phyloP scores from a whole-genome alignment of 805 yeast species.

The Spathaspora boniae region DNA sequence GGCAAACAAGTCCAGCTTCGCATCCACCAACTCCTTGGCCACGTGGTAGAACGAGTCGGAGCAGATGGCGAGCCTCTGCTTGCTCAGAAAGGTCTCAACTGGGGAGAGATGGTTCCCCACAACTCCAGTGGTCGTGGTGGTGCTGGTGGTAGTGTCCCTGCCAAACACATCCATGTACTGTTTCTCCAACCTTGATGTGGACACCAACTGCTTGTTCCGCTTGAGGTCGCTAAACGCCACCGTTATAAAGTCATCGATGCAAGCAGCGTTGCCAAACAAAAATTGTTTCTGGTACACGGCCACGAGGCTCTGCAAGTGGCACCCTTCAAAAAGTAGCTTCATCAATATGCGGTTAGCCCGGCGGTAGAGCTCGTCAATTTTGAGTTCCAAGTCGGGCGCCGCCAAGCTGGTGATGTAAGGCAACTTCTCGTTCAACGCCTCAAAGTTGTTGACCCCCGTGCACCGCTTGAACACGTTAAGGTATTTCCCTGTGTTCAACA shows the following conservation, averaged over 20 bases:
- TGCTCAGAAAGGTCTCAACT: slow-evolving; percentile 10
- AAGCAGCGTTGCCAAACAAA: slow-evolving; percentile 50
- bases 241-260: slow-evolving; percentile 51
- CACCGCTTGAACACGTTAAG: slow-evolving; percentile 68
- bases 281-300: slow-evolving; percentile 53
- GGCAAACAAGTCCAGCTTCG: slow-evolving; percentile 4
- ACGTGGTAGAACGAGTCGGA: slow-evolving; percentile 42
- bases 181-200: slow-evolving; percentile 25
- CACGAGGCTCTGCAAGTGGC: slow-evolving; percentile 47
- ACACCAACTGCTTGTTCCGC: slow-evolving; percentile 32
- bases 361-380: slow-evolving; percentile 57
- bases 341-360: slow-evolving; percentile 64
- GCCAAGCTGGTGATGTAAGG: slow-evolving; percentile 26
- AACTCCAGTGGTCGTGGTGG: too few relatives aligned
- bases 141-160: neutral
- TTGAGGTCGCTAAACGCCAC: slow-evolving; percentile 50
- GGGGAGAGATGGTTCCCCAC: slow-evolving; percentile 7
- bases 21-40: slow-evolving; percentile 48
- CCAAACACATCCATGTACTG: slow-evolving; percentile 18
- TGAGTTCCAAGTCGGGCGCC: slow-evolving; percentile 48
- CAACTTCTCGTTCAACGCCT: slow-evolving; percentile 22
- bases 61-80: slow-evolving; percentile 39
- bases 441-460: slow-evolving; percentile 43
- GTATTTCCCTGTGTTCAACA: slow-evolving; percentile 81
- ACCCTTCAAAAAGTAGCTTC: slow-evolving; percentile 58